phyloP scores from a whole-genome alignment of 495 filamentous ascomycete species.

The Aspergillus incahuasiensis region DNA sequence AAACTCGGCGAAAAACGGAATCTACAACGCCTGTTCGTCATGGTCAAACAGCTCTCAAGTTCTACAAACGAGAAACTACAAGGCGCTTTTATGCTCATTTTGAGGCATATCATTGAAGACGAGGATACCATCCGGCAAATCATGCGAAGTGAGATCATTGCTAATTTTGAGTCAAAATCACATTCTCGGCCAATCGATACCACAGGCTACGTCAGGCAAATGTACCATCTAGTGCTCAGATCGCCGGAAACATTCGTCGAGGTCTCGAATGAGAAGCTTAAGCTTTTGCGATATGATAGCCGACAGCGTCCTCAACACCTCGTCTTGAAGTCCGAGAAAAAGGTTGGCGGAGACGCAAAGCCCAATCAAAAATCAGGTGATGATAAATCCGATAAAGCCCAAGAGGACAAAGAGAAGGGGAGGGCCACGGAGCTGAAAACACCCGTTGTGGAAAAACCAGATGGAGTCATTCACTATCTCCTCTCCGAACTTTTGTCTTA shows the following conservation, averaged over 20 bases:
- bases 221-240: conserved; percentile 79
- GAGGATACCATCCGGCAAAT: conserved; percentile 84
- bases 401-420: conserved; percentile 55
- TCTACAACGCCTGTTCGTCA: conserved; percentile 84
- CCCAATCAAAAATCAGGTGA: conserved; percentile 26
- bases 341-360: conserved; percentile 24
- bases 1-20: conserved; percentile 81
- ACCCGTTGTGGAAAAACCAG: conserved; percentile 85
- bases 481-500: conserved; percentile 92
- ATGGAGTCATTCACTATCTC: conserved; percentile 93
- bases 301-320: conserved; percentile 56
- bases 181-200: conserved; percentile 59
- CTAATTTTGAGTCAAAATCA: conserved; percentile 63
- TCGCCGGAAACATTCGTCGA: conserved; percentile 85
- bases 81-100: conserved; percentile 76
- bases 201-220: conserved; percentile 64
- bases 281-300: conserved; percentile 58
- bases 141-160: conserved; percentile 85
- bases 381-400: conserved; percentile 23
- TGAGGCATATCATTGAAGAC: conserved; percentile 93
- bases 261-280: conserved; percentile 80
- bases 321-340: conserved; percentile 50
- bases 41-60: conserved; percentile 85
- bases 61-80: conserved; percentile 70
- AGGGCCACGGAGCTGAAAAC: conserved; percentile 65